Conservation (phyloP, 805 yeast species). For the Yamadazyma philogaea region DNA sequence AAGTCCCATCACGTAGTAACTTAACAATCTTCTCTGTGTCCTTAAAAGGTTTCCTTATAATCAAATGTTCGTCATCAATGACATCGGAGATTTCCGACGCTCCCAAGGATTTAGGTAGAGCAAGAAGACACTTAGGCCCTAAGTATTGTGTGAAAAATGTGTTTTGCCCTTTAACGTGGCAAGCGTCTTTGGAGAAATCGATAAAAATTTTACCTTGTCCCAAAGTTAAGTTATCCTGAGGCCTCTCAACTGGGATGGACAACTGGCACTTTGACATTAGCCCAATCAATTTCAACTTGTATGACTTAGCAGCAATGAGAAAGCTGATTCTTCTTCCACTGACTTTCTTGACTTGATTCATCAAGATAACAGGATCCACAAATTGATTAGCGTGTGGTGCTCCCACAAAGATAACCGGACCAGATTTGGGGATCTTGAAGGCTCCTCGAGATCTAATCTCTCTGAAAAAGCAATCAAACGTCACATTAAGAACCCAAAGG, state of each 20-base stretch:
- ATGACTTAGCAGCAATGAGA: slow-evolving; percentile 80
- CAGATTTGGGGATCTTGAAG: slow-evolving; percentile 61
- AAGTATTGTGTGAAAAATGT: slow-evolving; percentile 68
- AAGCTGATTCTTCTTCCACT: slow-evolving; percentile 72
- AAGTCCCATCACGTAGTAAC: slow-evolving; percentile 49
- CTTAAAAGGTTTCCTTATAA: slow-evolving; percentile 66
- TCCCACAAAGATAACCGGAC: slow-evolving; percentile 89
- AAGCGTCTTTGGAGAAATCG: slow-evolving; percentile 51
- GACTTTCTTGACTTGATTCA: slow-evolving; percentile 72
- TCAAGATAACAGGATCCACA: slow-evolving; percentile 74
- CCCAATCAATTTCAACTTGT: slow-evolving; percentile 66
- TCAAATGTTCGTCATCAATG: slow-evolving; percentile 66
- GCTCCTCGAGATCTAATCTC: slow-evolving; percentile 90
- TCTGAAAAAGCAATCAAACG: slow-evolving; percentile 70
- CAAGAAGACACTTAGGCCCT: slow-evolving; percentile 61
- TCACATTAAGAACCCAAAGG: slow-evolving; percentile 35
- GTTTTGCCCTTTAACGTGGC: slow-evolving; percentile 57
- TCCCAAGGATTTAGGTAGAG: slow-evolving; percentile 77
- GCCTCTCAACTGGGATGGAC: slow-evolving; percentile 88
- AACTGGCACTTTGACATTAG: slow-evolving; percentile 69
- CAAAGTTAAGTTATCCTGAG: slow-evolving; percentile 74
- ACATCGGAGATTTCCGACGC: slow-evolving; percentile 67
- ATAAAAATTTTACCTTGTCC: slow-evolving; percentile 67
- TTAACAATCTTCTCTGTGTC: slow-evolving; percentile 43
- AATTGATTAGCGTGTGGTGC: slow-evolving; percentile 98